A percentile compares a stretch with the other conserved stretches of the same genome.
Evolutionary conservation across 495 filamentous ascomycete genomes (phyloP).

Genomic region (Hyaloscypha hepaticicola): DNA sequence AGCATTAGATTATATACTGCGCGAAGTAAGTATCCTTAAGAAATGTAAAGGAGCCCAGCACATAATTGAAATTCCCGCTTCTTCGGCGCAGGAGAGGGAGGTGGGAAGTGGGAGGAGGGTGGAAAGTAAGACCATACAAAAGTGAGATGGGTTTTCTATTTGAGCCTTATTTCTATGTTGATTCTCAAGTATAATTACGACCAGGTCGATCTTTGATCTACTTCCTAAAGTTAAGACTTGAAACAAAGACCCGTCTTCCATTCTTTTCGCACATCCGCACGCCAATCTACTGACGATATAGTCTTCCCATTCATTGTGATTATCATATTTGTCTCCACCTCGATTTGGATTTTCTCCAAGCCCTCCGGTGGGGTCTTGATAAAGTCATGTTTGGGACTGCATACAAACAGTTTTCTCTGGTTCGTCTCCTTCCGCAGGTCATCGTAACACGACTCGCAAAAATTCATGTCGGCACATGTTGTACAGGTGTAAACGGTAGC

Average conservation of each 20-base stretch:
- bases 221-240: conserved; percentile 12
- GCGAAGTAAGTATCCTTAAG: no score
- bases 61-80: no score
- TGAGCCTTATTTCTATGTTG: no score
- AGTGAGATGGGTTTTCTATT: no score
- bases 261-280: conserved; percentile 13
- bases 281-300: conserved; percentile 13
- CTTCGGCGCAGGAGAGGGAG: no score
- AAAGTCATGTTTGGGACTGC: conserved; percentile 17
- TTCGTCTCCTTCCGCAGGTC: conserved; percentile 2
- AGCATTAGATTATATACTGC: no score
- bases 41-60: no score
- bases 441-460: conserved; percentile 16
- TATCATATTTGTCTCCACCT: neutral
- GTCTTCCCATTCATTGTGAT: conserved; percentile 16
- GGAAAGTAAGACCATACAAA: no score
- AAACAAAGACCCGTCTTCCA: conserved; percentile 20
- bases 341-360: conserved; percentile 16
- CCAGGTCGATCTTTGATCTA: neutral
- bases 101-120: no score
- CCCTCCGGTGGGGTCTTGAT: conserved; percentile 15
- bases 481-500: conserved; percentile 12
- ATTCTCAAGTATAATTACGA: no score
- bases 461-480: conserved; percentile 14
- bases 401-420: conserved; percentile 14